A percentile compares a stretch with the other conserved stretches of the same genome.
phyloP scores from a whole-genome alignment of 352 stramenopile species.

The Globisporangium spiculum region DNA sequence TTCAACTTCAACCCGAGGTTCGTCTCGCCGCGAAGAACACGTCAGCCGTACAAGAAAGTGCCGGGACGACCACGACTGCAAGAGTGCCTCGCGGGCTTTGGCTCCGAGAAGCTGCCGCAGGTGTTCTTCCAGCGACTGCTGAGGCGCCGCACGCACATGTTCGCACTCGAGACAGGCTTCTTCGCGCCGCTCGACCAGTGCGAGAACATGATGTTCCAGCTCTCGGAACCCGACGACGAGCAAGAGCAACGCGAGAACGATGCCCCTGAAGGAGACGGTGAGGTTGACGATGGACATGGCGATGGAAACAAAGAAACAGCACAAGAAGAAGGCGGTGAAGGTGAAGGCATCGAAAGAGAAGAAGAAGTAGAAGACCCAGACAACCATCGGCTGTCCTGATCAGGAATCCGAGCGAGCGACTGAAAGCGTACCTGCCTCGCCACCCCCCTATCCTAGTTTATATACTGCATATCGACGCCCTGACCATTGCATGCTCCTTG shows the following conservation, averaged over 20 bases:
- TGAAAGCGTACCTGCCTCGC: neutral
- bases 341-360: neutral
- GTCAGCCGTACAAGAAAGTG: conserved; percentile 11
- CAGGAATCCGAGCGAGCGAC: neutral
- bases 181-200: conserved; percentile 18
- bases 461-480: neutral
- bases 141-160: conserved; percentile 35
- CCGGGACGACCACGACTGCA: conserved; percentile 13
- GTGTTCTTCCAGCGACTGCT: conserved; percentile 31
- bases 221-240: neutral
- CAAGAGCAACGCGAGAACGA: neutral
- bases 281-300: neutral
- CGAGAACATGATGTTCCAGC: conserved; percentile 11
- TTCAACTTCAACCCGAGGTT: conserved; percentile 16
- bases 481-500: neutral
- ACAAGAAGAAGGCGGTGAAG: neutral
- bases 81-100: conserved; percentile 43
- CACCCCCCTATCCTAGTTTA: neutral
- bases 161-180: conserved; percentile 22
- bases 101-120: conserved; percentile 27
- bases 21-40: conserved; percentile 2
- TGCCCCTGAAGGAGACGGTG: neutral
- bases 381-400: neutral
- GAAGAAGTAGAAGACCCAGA: neutral
- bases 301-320: neutral